phyloP scores from a whole-genome alignment of 75 land plant species.

The Pinus taeda region DNA sequence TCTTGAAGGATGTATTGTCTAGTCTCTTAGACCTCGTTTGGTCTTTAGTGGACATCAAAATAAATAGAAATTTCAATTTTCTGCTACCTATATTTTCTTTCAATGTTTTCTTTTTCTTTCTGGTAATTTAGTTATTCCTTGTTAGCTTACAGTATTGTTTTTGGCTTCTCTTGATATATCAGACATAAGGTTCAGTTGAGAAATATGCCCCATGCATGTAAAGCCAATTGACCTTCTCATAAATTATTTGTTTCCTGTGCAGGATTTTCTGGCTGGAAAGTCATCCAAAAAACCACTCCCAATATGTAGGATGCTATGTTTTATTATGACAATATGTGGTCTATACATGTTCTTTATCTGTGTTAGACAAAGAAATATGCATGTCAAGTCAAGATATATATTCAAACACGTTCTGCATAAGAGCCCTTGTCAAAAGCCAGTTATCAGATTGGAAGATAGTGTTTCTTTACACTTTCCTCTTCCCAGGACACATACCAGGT shows the following conservation, averaged over 20 bases:
- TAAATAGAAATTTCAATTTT: neutral
- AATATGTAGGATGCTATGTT: constrained; percentile 28
- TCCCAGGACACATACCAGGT: constrained; percentile 6
- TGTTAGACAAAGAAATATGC: constrained; percentile 23
- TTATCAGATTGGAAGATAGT: neutral
- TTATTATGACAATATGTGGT: constrained; percentile 39
- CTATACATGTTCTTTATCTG: constrained; percentile 49
- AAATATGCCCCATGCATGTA: neutral
- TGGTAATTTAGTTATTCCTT: neutral
- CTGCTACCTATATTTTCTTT: neutral
- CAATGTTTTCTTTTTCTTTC: neutral
- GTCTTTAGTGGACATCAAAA: neutral
- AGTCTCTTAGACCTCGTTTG: neutral
- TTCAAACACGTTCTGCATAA: neutral
- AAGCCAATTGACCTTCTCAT: neutral
- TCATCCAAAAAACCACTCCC: constrained; percentile 42
- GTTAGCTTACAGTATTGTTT: constrained; percentile 1
- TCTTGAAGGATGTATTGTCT: neutral
- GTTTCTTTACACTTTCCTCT: constrained; percentile 10
- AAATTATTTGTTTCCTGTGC: constrained; percentile 4
- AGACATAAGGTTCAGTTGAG: neutral
- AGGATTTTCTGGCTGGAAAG: constrained; percentile 43
- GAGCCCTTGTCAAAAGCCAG: neutral
- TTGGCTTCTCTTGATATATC: neutral
- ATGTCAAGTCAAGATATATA: constrained; percentile 12